Evolutionary conservation across 2,329 filamentous ascomycete species (phyloP).

Genomic region (Colletotrichum cordylinicola): DNA sequence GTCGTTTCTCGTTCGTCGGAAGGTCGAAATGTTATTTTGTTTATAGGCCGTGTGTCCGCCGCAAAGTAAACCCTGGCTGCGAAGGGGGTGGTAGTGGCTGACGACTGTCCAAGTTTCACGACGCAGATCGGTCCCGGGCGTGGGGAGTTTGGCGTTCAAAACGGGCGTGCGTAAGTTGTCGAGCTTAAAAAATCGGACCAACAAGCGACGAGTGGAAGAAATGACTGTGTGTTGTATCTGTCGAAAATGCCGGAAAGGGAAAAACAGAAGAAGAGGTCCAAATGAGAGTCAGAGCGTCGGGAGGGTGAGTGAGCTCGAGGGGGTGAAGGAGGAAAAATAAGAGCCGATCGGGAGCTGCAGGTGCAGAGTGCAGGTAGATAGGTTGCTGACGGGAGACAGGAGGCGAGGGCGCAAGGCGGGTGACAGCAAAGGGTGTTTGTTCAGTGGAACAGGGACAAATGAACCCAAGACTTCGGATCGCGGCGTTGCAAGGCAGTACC

Average conservation of each 20-base stretch:
- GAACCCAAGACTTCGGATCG: constrained; percentile 14
- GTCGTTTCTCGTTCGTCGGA: neutral
- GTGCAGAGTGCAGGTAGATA: neutral
- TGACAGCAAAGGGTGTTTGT: neutral
- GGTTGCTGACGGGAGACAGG: neutral
- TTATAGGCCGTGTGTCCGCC: constrained; percentile 7
- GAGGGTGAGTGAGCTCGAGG: neutral
- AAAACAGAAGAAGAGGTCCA: neutral
- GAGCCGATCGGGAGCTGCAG: neutral
- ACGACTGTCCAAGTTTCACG: constrained; percentile 15
- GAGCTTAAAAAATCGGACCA: constrained; percentile 9
- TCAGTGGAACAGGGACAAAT: constrained; percentile 5
- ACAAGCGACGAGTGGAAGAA: neutral
- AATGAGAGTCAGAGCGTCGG: constrained; percentile 8
- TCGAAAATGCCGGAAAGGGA: neutral
- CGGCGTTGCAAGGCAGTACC: neutral
- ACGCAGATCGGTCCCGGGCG: constrained; percentile 17
- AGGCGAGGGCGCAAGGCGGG: neutral
- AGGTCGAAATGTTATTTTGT: constrained; percentile 12
- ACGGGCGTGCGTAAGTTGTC: constrained; percentile 12
- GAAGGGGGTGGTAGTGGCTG: constrained; percentile 3
- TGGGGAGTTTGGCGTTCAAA: constrained; percentile 1
- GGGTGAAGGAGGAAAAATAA: neutral
- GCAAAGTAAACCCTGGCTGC: neutral
- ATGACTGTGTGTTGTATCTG: neutral